Base-by-base conservation (phyloP, 2,329 filamentous ascomycete species). In the Pseudogymnoascus verrucosus region DNA sequence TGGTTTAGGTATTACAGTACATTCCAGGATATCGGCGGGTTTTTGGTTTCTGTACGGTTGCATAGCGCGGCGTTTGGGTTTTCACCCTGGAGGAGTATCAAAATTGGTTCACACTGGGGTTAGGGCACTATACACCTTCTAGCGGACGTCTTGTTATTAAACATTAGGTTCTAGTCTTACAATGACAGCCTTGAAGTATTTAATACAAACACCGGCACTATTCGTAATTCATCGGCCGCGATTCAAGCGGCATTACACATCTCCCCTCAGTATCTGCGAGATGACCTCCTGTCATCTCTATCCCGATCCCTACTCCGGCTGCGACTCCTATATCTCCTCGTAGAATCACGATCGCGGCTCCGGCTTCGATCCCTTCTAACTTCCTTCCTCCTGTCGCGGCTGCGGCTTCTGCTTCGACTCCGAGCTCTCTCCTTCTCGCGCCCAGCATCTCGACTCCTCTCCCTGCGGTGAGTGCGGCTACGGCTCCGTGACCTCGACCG, bases 401-500 rank as follows among this genome's bases (percentile, higher is more conserved):
- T 67, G 34, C 62, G 65, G 31, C 66, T 65, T 14, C 66, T 51
- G 47, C 57, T 59, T 28, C 69, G 65, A 54, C 64, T 68, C 21
- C 66, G 61, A 36, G 64, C 65, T 61, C 68, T 65, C 5, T 71
- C 67, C 37, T 67, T 67, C 21, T 68, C 67, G 14, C 63, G 66
- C 11, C 63, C 21, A 14, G 37, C 8, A 28, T 62, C 61, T 62
- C 36, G 34, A n/a, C 36, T 64, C 51, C 31, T 47, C 28, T 37
- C 37, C 21, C 51, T 42, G 21, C 44, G 34, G 37, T 62, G 44
- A 44, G 23, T 65, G 44, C 34, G 63, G 44, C 66, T 67, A 26
- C 61, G 62, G 63, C 68, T 65, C 54, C 26, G 64, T 64, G 64
- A 64, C 14, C 66, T 65, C n/a, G 47, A 39, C 44, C 62, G 63